phyloP scores from a whole-genome alignment of 106 monocot species.

The Posidonia australis region DNA sequence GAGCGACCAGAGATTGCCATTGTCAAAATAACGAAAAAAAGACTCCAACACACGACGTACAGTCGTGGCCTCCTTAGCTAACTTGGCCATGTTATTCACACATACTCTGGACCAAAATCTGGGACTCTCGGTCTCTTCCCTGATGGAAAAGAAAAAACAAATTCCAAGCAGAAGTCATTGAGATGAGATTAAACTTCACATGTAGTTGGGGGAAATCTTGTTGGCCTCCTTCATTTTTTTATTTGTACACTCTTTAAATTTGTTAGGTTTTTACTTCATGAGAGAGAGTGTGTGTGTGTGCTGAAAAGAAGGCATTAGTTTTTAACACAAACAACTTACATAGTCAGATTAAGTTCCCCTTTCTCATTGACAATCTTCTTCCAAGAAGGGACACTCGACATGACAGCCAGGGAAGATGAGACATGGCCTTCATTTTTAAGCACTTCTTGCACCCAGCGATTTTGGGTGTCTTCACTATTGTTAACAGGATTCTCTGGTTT shows the following conservation, averaged over 20 bases:
- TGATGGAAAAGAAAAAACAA: conserved; percentile 12
- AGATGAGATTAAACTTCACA: too few relatives aligned
- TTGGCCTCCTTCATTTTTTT: too few relatives aligned
- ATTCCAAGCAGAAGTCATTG: background rate
- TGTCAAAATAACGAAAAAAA: conserved; percentile 79
- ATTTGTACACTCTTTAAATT: too few relatives aligned
- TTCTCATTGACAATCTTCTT: conserved; percentile 47
- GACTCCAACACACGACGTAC: conserved; percentile 72
- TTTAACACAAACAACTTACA: conserved; percentile 26
- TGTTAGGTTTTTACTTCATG: too few relatives aligned
- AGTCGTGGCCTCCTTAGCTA: conserved; percentile 87
- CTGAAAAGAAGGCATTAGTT: background rate
- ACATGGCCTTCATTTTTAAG: conserved; percentile 58
- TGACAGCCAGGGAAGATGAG: conserved; percentile 19
- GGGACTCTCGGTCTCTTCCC: conserved; percentile 59
- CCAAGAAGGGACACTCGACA: conserved; percentile 65
- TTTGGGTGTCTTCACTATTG: conserved; percentile 20
- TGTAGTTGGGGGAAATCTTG: too few relatives aligned
- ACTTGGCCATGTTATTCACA: conserved; percentile 75
- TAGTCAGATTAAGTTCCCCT: conserved; percentile 43
- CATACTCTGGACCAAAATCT: conserved; percentile 88
- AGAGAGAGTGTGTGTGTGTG: background rate
- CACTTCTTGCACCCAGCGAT: conserved; percentile 65
- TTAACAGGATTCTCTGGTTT: conserved; percentile 28
- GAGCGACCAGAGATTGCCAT: conserved; percentile 56